These are phyloP conservation scores for Tuber microsphaerosporum DNA, from an alignment of 495 filamentous ascomycete species.

Conservation along the genomic window DNA sequence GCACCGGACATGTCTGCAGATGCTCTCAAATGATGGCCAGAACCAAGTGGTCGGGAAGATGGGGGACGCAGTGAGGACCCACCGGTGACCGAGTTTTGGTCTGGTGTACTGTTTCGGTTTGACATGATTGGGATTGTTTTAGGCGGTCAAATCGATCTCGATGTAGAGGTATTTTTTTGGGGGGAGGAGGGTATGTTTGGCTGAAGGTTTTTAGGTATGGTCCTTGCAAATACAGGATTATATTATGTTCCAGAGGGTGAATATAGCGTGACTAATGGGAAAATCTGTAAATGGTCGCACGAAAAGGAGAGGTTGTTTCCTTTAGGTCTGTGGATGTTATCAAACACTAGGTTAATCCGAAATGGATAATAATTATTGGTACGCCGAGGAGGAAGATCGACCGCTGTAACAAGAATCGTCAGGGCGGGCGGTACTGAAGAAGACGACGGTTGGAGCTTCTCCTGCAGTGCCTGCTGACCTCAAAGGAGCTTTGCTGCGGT, in stretches of 20 bases:
- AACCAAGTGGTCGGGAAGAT: slow-evolving; percentile 67
- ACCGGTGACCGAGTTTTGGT: slow-evolving; percentile 55
- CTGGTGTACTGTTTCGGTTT: slow-evolving; percentile 96
- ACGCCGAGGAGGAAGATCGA: slow-evolving; percentile 20
- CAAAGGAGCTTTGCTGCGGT: slow-evolving; percentile 57
- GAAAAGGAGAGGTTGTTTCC: background rate
- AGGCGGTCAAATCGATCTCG: slow-evolving; percentile 10
- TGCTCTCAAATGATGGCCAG: slow-evolving; percentile 80
- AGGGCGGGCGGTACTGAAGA: slow-evolving; percentile 39
- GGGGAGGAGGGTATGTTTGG: slow-evolving; percentile 5
- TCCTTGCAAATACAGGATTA: slow-evolving; percentile 26
- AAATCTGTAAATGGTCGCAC: background rate
- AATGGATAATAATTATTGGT: background rate
- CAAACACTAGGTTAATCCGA: background rate
- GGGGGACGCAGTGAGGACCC: slow-evolving; percentile 84
- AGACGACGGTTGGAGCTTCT: slow-evolving; percentile 47
- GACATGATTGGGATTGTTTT: slow-evolving; percentile 19
- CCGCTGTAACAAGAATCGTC: slow-evolving; percentile 18
- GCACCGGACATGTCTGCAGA: slow-evolving; percentile 89
- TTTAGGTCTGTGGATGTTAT: background rate
- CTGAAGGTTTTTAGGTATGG: slow-evolving; percentile 9
- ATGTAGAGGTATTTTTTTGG: slow-evolving; percentile 15
- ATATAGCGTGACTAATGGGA: background rate
- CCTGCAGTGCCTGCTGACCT: slow-evolving; percentile 94
- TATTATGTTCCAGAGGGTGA: background rate